phyloP scores from a whole-genome alignment of 2,329 filamentous ascomycete genomes.

The Botrytis medusae region DNA sequence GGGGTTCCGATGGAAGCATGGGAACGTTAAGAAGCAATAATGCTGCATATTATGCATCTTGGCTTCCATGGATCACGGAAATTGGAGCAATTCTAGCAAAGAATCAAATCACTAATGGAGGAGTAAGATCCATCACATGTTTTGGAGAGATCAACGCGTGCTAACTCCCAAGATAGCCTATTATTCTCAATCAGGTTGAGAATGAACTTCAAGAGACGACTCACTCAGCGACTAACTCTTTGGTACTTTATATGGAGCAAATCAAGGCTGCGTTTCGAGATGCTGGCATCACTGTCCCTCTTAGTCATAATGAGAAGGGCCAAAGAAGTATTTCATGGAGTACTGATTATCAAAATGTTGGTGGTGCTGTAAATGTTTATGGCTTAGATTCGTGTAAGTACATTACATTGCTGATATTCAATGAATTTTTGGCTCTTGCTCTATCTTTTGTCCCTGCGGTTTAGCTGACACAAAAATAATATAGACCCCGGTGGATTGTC shows the following conservation, averaged over 20 bases:
- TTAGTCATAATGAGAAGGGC: conserved; percentile 52
- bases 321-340: conserved; percentile 52
- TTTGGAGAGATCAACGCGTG: conserved; percentile 43
- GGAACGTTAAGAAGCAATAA: conserved; percentile 47
- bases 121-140: conserved; percentile 34
- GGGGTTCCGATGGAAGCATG: conserved; percentile 49
- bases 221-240: conserved; percentile 46
- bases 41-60: conserved; percentile 46
- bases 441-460: too few relatives aligned
- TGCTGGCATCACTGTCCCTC: conserved; percentile 51
- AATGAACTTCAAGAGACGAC: conserved; percentile 51
- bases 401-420: background rate
- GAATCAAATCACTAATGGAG: conserved; percentile 52
- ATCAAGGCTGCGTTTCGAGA: conserved; percentile 47
- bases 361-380: conserved; percentile 54
- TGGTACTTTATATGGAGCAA: conserved; percentile 54
- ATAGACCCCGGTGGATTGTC: conserved; percentile 47
- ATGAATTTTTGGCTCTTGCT: background rate
- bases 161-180: conserved; percentile 42
- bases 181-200: conserved; percentile 54
- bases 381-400: conserved; percentile 45
- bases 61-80: conserved; percentile 49
- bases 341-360: conserved; percentile 55
- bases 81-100: conserved; percentile 49
- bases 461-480: background rate